These are phyloP conservation scores for Globisporangium cylindrosporum DNA, from an alignment of 352 stramenopile genomes.

Conservation along the genomic window DNA sequence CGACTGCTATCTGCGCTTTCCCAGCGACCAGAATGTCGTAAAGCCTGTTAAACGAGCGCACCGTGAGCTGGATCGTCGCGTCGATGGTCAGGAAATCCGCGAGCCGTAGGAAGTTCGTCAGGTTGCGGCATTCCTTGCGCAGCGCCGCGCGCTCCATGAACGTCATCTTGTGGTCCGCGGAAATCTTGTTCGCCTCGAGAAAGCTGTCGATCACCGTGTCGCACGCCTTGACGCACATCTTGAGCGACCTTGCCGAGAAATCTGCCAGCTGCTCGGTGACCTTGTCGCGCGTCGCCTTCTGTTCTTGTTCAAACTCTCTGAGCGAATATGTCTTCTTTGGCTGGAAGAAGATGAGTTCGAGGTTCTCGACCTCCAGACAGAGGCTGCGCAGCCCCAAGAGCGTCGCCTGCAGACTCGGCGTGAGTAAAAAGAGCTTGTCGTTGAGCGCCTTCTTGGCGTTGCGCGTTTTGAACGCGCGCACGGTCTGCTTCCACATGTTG, in stretches of 20 bases:
- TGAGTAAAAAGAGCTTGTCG: conserved; percentile 87
- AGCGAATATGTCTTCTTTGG: conserved; percentile 76
- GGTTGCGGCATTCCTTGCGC: conserved; percentile 87
- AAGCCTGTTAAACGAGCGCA: conserved; percentile 69
- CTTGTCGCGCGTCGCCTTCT: conserved; percentile 46
- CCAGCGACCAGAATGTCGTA: conserved; percentile 52
- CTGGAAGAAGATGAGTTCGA: conserved; percentile 72
- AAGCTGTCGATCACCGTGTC: conserved; percentile 93
- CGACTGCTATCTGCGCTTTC: conserved; percentile 28
- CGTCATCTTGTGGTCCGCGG: conserved; percentile 93
- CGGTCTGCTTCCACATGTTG: conserved; percentile 89
- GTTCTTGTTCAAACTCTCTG: conserved; percentile 74
- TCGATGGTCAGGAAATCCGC: conserved; percentile 91
- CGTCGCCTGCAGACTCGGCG: conserved; percentile 77
- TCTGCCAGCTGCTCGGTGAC: conserved; percentile 54
- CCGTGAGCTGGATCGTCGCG: conserved; percentile 83
- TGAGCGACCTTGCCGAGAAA: conserved; percentile 70
- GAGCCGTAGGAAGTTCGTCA: conserved; percentile 92
- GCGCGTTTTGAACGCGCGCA: conserved; percentile 85
- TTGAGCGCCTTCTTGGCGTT: conserved; percentile 82
- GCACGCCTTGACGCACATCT: conserved; percentile 87
- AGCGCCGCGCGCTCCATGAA: conserved; percentile 95
- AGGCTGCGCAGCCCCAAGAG: conserved; percentile 74
- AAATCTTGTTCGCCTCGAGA: conserved; percentile 90
- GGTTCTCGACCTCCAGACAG: conserved; percentile 62